These are phyloP conservation scores for Psophocarpus tetragonolobus DNA, from an alignment of 306 rosid genomes.

Conservation along the genomic window DNA sequence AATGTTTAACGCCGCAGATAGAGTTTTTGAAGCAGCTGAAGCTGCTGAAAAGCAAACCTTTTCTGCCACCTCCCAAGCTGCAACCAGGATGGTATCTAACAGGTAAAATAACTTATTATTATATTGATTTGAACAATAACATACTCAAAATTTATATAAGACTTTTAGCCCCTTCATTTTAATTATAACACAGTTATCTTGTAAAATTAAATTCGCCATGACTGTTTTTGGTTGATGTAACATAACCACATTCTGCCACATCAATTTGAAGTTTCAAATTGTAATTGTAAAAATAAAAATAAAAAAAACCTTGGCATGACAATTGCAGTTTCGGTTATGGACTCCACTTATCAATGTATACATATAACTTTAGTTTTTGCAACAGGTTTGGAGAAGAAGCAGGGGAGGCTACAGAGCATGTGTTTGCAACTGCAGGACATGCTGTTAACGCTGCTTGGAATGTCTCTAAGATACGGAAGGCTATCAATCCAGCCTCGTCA, in stretches of 20 bases:
- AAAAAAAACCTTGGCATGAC: neutral
- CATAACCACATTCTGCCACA: neutral
- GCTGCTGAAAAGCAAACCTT: conserved; percentile 86
- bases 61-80: conserved; percentile 73
- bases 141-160: neutral
- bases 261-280: neutral
- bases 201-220: neutral
- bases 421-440: conserved; percentile 80
- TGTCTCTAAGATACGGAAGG: conserved; percentile 72
- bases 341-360: neutral
- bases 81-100: conserved; percentile 72
- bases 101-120: conserved; percentile 47
- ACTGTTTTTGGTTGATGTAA: neutral
- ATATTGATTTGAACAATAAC: conserved; percentile 6
- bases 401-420: conserved; percentile 81
- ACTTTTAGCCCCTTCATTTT: neutral
- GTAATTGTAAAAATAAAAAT: neutral
- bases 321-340: neutral
- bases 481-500: conserved; percentile 81
- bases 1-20: conserved; percentile 52
- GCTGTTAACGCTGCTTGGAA: conserved; percentile 82
- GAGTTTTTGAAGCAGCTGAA: conserved; percentile 87
- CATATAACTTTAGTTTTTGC: neutral
- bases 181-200: neutral
- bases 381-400: conserved; percentile 84